Evolutionary conservation across 768 basidiomycete genomes (phyloP).

Genomic region (Lactarius tabidus): DNA sequence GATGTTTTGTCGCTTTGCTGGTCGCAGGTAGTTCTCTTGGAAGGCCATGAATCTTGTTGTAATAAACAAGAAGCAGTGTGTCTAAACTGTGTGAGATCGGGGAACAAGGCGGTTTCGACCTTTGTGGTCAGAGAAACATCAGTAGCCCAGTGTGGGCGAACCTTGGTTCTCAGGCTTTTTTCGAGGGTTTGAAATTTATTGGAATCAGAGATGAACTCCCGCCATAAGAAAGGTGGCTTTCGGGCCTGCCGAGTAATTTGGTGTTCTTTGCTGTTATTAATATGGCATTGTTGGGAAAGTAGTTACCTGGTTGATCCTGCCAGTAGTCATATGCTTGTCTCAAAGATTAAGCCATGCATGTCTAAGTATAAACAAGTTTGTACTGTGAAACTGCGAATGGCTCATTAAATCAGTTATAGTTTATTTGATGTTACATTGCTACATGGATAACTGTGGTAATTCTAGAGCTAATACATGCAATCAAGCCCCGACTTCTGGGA

Average conservation of each 20-base stretch:
- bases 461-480: slow-evolving; percentile 60
- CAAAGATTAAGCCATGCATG: slow-evolving; percentile 83
- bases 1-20: too few species aligned
- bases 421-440: slow-evolving; percentile 73
- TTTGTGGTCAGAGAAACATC: too few species aligned
- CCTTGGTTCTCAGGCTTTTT: too few species aligned
- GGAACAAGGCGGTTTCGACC: too few species aligned
- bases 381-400: slow-evolving; percentile 76
- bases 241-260: too few species aligned
- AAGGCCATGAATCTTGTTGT: slow-evolving; percentile 34
- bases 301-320: slow-evolving; percentile 84
- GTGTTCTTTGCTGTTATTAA: too few species aligned
- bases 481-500: slow-evolving; percentile 22
- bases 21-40: slow-evolving; percentile 21
- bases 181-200: too few species aligned
- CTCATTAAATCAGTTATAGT: slow-evolving; percentile 83
- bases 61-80: too few species aligned
- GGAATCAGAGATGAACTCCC: too few species aligned
- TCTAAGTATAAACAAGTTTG: slow-evolving; percentile 49
- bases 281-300: too few species aligned
- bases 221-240: slow-evolving; percentile 16
- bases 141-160: too few species aligned
- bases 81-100: slow-evolving; percentile 30
- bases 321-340: slow-evolving; percentile 83
- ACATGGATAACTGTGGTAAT: slow-evolving; percentile 80